Evolutionary conservation across 139 green algal species (phyloP).

Genomic region (Coelastrella sp.): DNA sequence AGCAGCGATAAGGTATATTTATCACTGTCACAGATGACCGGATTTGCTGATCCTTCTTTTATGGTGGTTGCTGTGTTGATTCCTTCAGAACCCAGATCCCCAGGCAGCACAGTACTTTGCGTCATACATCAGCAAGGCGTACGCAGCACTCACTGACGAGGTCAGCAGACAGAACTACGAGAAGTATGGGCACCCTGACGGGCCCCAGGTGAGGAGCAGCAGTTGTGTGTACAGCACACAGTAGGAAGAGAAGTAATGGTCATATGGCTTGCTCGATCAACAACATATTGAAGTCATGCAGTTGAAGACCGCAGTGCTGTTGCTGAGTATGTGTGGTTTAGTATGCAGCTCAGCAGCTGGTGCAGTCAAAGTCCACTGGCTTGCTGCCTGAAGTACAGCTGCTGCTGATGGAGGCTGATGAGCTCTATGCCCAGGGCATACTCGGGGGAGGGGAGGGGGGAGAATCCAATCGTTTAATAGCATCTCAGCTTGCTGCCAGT

Average conservation of each 20-base stretch:
- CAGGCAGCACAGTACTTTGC: slow-evolving; percentile 86
- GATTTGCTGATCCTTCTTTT: not conserved
- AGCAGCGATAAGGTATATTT: not conserved
- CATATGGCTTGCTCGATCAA: not conserved
- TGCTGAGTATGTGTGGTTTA: no score
- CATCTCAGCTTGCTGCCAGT: no score
- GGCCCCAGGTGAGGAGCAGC: slow-evolving; percentile 68
- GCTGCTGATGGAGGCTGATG: not conserved
- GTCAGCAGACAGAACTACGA: slow-evolving; percentile 85
- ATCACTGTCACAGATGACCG: not conserved
- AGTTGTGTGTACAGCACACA: not conserved
- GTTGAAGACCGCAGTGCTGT: not conserved
- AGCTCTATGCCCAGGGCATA: no score
- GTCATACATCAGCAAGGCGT: slow-evolving; percentile 85
- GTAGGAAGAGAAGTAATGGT: not conserved
- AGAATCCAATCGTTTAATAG: no score
- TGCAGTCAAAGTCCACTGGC: no score
- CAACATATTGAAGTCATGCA: not conserved
- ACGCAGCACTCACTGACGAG: slow-evolving; percentile 83
- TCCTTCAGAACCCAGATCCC: slow-evolving; percentile 88
- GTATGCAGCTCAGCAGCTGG: no score
- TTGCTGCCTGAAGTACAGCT: not conserved
- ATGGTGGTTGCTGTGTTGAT: not conserved
- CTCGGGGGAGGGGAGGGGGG: no score
- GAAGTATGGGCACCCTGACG: slow-evolving; percentile 93